Evolutionary conservation across 2,329 filamentous ascomycete species (phyloP).

Genomic region (Paramyrothecium roridum): DNA sequence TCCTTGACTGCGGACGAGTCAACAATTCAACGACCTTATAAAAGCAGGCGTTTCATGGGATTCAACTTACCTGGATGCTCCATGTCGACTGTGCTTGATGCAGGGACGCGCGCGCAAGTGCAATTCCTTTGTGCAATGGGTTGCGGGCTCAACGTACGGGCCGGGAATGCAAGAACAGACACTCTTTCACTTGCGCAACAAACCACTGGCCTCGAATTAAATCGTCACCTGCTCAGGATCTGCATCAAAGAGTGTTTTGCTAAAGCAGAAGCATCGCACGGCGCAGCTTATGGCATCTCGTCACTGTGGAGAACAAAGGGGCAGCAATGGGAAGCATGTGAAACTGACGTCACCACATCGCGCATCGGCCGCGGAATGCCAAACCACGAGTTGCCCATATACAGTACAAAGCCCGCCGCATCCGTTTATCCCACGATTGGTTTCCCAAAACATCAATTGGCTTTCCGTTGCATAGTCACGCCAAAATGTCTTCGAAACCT

Average conservation of each 20-base stretch:
- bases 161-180: no score
- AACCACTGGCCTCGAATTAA: neutral
- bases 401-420: no score
- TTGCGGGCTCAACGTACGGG: no score
- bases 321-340: conserved; percentile 5
- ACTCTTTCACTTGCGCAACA: no score
- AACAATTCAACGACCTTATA: no score
- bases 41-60: neutral
- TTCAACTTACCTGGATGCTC: conserved; percentile 38
- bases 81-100: conserved; percentile 19
- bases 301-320: conserved; percentile 4
- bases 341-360: conserved; percentile 21
- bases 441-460: neutral
- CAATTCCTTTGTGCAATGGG: no score
- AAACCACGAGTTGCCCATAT: neutral
- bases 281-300: neutral
- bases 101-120: no score
- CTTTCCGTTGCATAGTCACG: neutral
- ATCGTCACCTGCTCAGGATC: conserved; percentile 8
- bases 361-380: conserved; percentile 11
- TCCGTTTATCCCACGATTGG: no score
- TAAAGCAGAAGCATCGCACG: neutral
- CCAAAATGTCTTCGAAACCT: conserved; percentile 27
- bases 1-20: conserved; percentile 44
- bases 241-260: neutral